Conservation (phyloP, 441 rosid genomes). For the Dalechampia spathulata region DNA sequence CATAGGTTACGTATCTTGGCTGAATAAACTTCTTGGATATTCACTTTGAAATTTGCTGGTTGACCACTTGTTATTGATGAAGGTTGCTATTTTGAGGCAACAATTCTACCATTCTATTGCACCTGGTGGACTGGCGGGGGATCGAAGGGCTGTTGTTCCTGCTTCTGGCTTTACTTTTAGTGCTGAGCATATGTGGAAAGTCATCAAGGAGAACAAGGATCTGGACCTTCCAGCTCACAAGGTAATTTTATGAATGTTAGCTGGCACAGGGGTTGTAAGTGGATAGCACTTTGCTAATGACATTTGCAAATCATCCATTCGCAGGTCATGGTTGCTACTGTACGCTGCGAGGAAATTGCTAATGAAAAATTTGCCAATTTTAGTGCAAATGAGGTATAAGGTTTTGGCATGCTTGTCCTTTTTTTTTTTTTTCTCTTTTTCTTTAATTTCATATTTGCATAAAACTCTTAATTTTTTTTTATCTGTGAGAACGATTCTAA, state of each 20-base stretch:
- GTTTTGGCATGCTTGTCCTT: no score
- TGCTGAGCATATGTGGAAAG: conserved; percentile 90
- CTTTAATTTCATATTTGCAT: no score
- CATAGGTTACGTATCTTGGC: not conserved
- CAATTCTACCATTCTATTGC: conserved; percentile 87
- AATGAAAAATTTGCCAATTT: conserved; percentile 63
- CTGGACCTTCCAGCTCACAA: conserved; percentile 99
- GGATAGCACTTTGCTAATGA: conserved; percentile 2
- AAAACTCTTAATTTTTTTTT: no score
- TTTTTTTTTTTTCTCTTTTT: not conserved
- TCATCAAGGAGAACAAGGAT: conserved; percentile 97
- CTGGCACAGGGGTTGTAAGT: not conserved
- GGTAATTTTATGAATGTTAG: conserved; percentile 49
- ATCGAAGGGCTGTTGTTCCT: conserved; percentile 95
- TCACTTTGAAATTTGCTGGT: not conserved
- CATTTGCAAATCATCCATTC: conserved; percentile 11
- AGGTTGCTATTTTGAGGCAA: conserved; percentile 89
- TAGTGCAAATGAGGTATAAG: conserved; percentile 60
- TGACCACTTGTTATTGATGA: no score
- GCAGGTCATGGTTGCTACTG: conserved; percentile 99
- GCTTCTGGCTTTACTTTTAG: conserved; percentile 97
- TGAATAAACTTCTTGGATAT: not conserved
- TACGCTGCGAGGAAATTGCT: conserved; percentile 98
- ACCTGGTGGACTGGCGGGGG: conserved; percentile 99
- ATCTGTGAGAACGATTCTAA: no score